Conservation (phyloP, 2,329 filamentous ascomycete genomes). For the Hirsutella rhossiliensis region DNA sequence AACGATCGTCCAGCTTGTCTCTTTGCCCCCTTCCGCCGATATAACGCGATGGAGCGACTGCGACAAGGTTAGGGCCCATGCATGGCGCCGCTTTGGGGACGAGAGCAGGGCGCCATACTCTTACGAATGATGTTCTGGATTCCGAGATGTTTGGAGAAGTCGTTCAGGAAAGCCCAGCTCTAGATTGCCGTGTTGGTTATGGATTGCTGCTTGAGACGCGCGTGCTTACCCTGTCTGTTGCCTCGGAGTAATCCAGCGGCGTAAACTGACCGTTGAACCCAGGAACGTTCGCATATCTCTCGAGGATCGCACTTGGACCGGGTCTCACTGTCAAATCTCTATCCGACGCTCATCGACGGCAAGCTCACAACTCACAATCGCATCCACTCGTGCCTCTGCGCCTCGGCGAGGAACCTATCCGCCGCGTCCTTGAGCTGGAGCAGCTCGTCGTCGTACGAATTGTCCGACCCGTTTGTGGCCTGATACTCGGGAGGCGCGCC, state of each 20-base stretch:
- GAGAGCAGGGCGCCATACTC: not conserved
- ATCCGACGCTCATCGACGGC: not conserved
- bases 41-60: not conserved
- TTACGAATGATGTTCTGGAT: not conserved
- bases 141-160: not conserved
- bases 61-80: not conserved
- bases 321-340: not conserved
- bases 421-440: not conserved
- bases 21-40: not conserved
- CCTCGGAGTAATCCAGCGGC: not conserved
- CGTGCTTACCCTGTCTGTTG: not conserved
- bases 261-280: not conserved
- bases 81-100: not conserved
- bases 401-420: slow-evolving; percentile 1
- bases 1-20: not conserved
- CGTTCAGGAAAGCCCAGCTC: not conserved
- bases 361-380: not conserved
- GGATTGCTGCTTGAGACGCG: not conserved
- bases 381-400: slow-evolving; percentile 1
- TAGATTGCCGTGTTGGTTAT: not conserved
- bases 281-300: not conserved
- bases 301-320: not conserved
- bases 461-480: not conserved
- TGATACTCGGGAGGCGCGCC: not conserved
- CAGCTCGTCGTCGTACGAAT: not conserved